Conservation (phyloP, 768 basidiomycete genomes). For the Cystoderma amianthinum region DNA sequence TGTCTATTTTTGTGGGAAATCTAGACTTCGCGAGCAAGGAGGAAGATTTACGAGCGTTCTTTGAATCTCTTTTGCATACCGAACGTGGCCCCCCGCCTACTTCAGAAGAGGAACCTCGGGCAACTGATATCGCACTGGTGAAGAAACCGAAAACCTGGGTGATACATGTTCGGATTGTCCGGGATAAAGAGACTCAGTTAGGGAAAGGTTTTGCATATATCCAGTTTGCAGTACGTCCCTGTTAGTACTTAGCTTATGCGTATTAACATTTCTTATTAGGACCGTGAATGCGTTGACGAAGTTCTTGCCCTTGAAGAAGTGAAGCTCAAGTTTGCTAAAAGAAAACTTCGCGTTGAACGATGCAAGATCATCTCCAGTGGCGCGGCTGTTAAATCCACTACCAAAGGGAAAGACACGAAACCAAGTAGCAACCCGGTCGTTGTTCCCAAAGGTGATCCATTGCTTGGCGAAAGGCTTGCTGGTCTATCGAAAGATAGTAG, state of each 20-base stretch:
- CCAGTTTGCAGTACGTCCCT: slow-evolving; percentile 64
- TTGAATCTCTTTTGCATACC: slow-evolving; percentile 66
- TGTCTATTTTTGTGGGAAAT: slow-evolving; percentile 86
- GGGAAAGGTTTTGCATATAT: slow-evolving; percentile 97
- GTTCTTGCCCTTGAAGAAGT: slow-evolving; percentile 70
- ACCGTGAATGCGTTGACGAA: slow-evolving; percentile 89
- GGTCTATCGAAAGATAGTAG: slow-evolving; percentile 80
- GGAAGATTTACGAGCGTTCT: slow-evolving; percentile 82
- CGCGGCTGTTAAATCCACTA: slow-evolving; percentile 14
- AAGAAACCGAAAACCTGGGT: slow-evolving; percentile 57
- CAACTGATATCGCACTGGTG: slow-evolving; percentile 16
- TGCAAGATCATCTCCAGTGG: slow-evolving; percentile 70
- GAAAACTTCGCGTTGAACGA: slow-evolving; percentile 84
- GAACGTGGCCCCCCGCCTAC: slow-evolving; percentile 58
- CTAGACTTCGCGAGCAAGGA: slow-evolving; percentile 90
- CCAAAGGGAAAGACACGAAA: slow-evolving; percentile 13
- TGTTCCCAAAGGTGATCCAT: slow-evolving; percentile 76
- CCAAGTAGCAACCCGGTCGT: slow-evolving; percentile 11
- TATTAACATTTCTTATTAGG: slow-evolving; percentile 36
- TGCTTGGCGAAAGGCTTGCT: slow-evolving; percentile 71
- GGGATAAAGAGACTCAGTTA: slow-evolving; percentile 87
- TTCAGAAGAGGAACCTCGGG: slow-evolving; percentile 14
- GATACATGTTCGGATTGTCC: slow-evolving; percentile 76
- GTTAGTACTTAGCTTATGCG: background rate
- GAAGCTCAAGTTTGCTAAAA: slow-evolving; percentile 88